Percentiles rank a stretch among this genome's conserved stretches.
These are phyloP conservation scores for Phaeophleospora eucalypticola DNA, from an alignment of 2,329 filamentous ascomycete species.

Conservation along the genomic window DNA sequence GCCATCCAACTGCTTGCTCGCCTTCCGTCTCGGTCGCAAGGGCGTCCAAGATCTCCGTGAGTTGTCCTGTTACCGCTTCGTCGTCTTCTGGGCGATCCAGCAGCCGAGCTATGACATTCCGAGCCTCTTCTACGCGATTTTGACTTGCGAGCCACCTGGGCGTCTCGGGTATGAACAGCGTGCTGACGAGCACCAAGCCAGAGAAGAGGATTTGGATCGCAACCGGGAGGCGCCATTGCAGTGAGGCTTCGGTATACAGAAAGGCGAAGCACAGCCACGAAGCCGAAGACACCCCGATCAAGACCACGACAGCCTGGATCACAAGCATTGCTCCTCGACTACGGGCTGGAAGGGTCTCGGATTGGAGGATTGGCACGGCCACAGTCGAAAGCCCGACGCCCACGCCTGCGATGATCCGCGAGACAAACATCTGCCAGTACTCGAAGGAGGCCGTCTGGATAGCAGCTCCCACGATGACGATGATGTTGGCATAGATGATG, in stretches of 20 bases:
- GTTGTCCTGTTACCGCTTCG: constrained; percentile 33
- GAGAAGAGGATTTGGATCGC: constrained; percentile 31
- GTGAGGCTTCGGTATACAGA: constrained; percentile 22
- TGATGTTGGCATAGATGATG: constrained; percentile 26
- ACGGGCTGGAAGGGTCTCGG: constrained; percentile 29
- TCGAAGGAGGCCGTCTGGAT: constrained; percentile 25
- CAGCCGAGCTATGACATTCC: constrained; percentile 29
- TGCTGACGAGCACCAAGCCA: constrained; percentile 23
- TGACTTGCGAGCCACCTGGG: constrained; percentile 30
- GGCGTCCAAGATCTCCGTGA: constrained; percentile 34
- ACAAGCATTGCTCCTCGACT: constrained; percentile 29
- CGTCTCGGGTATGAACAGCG: constrained; percentile 28
- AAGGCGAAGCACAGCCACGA: constrained; percentile 30
- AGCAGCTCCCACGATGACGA: constrained; percentile 25
- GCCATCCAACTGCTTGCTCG: constrained; percentile 34
- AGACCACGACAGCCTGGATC: constrained; percentile 28
- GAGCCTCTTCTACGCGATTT: constrained; percentile 26
- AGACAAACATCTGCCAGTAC: constrained; percentile 26
- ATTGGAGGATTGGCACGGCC: constrained; percentile 29
- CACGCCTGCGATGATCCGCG: constrained; percentile 25
- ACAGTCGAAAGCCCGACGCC: constrained; percentile 29
- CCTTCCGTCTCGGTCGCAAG: constrained; percentile 30
- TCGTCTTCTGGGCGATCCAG: constrained; percentile 31
- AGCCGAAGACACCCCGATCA: constrained; percentile 28
- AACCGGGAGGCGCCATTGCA: constrained; percentile 31